Percentiles rank a stretch among this genome's conserved stretches.
These are phyloP conservation scores for Lichtheimia ramosa DNA, from an alignment of 371 early-diverging fungal genomes.

Conservation along the genomic window DNA sequence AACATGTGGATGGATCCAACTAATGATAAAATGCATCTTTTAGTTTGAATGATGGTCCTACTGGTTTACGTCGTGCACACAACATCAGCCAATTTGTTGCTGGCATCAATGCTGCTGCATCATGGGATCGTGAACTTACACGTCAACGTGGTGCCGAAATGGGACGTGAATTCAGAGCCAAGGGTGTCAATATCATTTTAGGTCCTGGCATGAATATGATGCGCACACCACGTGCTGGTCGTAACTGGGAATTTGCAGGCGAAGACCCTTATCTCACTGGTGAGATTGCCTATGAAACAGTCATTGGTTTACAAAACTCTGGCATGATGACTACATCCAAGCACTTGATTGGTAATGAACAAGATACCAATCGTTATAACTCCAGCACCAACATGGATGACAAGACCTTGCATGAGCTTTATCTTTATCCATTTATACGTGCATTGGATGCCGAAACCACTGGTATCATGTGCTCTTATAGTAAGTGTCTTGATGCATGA, in stretches of 20 bases:
- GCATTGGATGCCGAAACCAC: constrained; percentile 46
- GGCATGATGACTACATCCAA: constrained; percentile 49
- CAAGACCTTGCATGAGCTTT: constrained; percentile 46
- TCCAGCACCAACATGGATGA: background rate
- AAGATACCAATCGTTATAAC: constrained; percentile 37
- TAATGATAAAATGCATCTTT: background rate
- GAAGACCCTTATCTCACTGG: constrained; percentile 51
- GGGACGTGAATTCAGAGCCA: constrained; percentile 47
- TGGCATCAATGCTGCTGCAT: constrained; percentile 48
- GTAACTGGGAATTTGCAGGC: constrained; percentile 45
- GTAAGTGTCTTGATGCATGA: constrained; percentile 21
- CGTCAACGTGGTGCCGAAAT: constrained; percentile 33
- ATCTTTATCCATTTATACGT: constrained; percentile 46
- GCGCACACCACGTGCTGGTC: constrained; percentile 41
- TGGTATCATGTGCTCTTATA: constrained; percentile 53
- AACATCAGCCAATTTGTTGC: constrained; percentile 41
- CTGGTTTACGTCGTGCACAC: constrained; percentile 45
- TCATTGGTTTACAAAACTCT: constrained; percentile 26
- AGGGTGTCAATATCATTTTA: constrained; percentile 45
- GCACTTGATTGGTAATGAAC: constrained; percentile 51
- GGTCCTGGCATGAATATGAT: constrained; percentile 27
- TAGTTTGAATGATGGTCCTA: constrained; percentile 51
- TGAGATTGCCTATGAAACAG: constrained; percentile 14
- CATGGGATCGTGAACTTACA: constrained; percentile 42
- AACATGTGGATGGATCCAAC: too few species aligned